phyloP scores from a whole-genome alignment of 1,284 basidiomycete species.

The Moesziomyces antarcticus region DNA sequence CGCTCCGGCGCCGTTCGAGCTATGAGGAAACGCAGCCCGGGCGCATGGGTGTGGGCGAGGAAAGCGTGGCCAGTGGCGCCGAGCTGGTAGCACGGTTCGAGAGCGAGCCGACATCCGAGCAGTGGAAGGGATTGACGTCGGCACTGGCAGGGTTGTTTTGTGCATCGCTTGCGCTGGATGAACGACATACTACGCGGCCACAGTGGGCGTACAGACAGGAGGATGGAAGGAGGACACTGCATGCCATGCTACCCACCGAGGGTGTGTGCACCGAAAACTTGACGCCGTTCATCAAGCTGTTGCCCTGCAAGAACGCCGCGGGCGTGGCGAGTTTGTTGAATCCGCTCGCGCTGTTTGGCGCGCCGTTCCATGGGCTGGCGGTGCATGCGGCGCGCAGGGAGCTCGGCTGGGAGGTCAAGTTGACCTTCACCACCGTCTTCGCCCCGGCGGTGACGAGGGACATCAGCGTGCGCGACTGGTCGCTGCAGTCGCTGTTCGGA shows the following conservation, averaged over 20 bases:
- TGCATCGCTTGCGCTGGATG: slow-evolving; percentile 77
- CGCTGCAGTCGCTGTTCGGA: slow-evolving; percentile 45
- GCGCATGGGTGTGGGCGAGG: slow-evolving; percentile 69
- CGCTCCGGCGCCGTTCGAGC: not conserved
- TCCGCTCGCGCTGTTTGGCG: slow-evolving; percentile 84
- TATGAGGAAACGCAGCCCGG: slow-evolving; percentile 1
- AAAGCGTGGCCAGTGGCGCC: slow-evolving; percentile 82
- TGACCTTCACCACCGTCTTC: slow-evolving; percentile 84
- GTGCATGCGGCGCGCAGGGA: slow-evolving; percentile 71
- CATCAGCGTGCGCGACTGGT: slow-evolving; percentile 44
- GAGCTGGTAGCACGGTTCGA: slow-evolving; percentile 80
- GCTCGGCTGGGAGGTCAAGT: slow-evolving; percentile 74
- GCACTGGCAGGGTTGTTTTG: slow-evolving; percentile 93
- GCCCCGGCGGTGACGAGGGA: slow-evolving; percentile 72
- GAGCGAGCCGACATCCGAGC: slow-evolving; percentile 49
- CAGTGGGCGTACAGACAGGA: slow-evolving; percentile 12
- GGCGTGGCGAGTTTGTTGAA: slow-evolving; percentile 88
- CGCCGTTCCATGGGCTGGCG: slow-evolving; percentile 87
- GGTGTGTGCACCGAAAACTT: slow-evolving; percentile 89
- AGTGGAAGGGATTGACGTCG: slow-evolving; percentile 85
- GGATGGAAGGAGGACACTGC: slow-evolving; percentile 22
- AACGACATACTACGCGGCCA: slow-evolving; percentile 44
- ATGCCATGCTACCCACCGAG: slow-evolving; percentile 50
- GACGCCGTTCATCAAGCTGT: slow-evolving; percentile 90
- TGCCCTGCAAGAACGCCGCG: slow-evolving; percentile 87